Conservation (phyloP, 257 asterid species). For the Buddleja alternifolia region DNA sequence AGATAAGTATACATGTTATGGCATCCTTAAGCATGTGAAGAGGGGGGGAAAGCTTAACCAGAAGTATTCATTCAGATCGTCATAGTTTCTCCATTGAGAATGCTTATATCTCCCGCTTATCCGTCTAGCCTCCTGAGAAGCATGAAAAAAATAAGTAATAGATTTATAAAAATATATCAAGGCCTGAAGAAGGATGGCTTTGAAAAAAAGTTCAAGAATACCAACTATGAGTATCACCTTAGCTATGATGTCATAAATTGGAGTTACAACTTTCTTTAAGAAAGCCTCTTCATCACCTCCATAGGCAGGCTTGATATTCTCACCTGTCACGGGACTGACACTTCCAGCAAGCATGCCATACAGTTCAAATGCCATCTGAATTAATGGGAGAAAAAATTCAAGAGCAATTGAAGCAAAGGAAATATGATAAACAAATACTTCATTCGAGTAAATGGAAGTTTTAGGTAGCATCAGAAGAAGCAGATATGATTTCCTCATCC, state of each 20-base stretch:
- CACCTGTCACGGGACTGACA: constrained; percentile 96
- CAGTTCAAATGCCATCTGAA: constrained; percentile 91
- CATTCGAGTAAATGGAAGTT: no score
- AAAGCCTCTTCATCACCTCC: constrained; percentile 96
- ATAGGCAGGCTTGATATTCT: constrained; percentile 87
- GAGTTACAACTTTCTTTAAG: constrained; percentile 81
- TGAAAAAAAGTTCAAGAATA: constrained; percentile 22
- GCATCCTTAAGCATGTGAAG: constrained; percentile 8
- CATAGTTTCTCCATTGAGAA: constrained; percentile 93
- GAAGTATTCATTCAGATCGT: constrained; percentile 93
- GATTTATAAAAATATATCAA: constrained; percentile 14
- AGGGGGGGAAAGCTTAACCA: constrained; percentile 51
- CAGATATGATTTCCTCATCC: no score
- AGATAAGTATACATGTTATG: constrained; percentile 28
- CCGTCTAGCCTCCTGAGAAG: constrained; percentile 72
- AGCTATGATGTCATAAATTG: constrained; percentile 77
- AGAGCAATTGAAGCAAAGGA: constrained; percentile 2
- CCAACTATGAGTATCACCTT: constrained; percentile 48
- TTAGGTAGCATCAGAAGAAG: background rate
- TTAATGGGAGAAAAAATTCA: constrained; percentile 12
- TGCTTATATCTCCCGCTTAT: constrained; percentile 69
- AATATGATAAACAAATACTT: background rate
- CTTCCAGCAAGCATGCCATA: constrained; percentile 94
- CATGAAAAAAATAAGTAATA: constrained; percentile 21
- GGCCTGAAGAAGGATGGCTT: constrained; percentile 4